Percentiles rank a stretch among this genome's conserved stretches.
Evolutionary conservation across 2,329 filamentous ascomycete genomes (phyloP).

Genomic region (Hypoxylon sp.): DNA sequence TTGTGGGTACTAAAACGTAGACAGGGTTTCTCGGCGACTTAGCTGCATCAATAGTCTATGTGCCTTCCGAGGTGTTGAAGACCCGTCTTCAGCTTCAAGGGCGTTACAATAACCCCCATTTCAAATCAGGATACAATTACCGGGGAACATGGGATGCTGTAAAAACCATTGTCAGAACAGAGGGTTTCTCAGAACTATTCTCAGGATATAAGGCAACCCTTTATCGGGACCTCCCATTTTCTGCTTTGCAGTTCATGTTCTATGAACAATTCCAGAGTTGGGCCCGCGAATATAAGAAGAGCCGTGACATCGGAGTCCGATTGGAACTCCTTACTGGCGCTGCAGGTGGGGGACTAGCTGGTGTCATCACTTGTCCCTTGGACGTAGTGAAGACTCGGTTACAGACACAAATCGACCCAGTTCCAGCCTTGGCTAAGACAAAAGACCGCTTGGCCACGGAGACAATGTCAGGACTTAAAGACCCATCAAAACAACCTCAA

Average conservation of each 20-base stretch:
- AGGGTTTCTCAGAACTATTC: constrained; percentile 89
- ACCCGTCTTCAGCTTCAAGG: constrained; percentile 97
- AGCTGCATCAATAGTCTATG: constrained; percentile 92
- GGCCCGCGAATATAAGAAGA: constrained; percentile 83
- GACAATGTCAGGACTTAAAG: constrained; percentile 48
- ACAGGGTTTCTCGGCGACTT: constrained; percentile 92
- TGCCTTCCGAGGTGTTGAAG: constrained; percentile 97
- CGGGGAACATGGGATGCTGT: constrained; percentile 86
- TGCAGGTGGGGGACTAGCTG: constrained; percentile 90
- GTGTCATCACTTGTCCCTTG: constrained; percentile 93
- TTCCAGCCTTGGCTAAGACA: constrained; percentile 48
- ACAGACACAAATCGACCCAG: constrained; percentile 84
- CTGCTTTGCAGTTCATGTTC: constrained; percentile 96
- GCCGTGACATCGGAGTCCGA: constrained; percentile 85
- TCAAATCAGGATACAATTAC: constrained; percentile 97
- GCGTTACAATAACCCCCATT: constrained; percentile 93
- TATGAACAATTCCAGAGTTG: constrained; percentile 93
- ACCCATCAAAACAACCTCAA: constrained; percentile 48
- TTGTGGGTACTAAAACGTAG: constrained; percentile 31
- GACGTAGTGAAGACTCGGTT: constrained; percentile 98
- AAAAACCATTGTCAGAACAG: constrained; percentile 84
- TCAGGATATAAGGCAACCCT: constrained; percentile 98
- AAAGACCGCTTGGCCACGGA: constrained; percentile 48
- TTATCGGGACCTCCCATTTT: constrained; percentile 94
- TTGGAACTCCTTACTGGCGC: constrained; percentile 92